Evolutionary conservation across 140 eudicot species (phyloP).

Genomic region (Erigeron philadelphicus): DNA sequence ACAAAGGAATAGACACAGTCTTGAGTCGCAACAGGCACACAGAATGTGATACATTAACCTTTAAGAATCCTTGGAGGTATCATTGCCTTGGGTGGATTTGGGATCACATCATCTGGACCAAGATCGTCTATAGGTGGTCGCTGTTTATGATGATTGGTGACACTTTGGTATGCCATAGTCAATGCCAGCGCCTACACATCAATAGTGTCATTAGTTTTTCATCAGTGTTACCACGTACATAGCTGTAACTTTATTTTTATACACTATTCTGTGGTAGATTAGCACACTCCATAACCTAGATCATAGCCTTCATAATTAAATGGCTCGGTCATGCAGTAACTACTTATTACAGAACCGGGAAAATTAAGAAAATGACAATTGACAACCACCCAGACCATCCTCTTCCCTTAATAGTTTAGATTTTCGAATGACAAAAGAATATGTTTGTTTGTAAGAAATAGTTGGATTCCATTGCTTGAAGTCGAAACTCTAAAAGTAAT

Average conservation of each 20-base stretch:
- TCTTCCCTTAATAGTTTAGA: no score
- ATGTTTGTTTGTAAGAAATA: no score
- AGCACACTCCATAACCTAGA: no score
- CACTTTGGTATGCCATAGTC: conserved; percentile 73
- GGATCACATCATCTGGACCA: conserved; percentile 55
- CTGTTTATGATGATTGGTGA: conserved; percentile 71
- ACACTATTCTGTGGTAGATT: no score
- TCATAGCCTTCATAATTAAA: no score
- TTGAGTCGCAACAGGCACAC: neutral
- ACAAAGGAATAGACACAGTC: neutral
- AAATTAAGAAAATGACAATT: no score
- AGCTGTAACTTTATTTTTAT: no score
- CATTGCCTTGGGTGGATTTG: conserved; percentile 43
- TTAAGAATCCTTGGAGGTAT: conserved; percentile 55
- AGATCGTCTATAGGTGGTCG: conserved; percentile 72
- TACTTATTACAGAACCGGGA: no score
- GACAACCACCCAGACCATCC: no score
- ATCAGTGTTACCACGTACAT: neutral
- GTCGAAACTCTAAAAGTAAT: no score
- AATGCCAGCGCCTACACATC: conserved; percentile 66
- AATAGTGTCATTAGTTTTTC: neutral
- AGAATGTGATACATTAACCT: conserved; percentile 7
- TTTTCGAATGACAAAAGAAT: no score
- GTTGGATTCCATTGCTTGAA: neutral
- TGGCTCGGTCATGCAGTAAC: no score